Evolutionary conservation across 306 rosid species (phyloP).

Genomic region (Albizia julibrissin): DNA sequence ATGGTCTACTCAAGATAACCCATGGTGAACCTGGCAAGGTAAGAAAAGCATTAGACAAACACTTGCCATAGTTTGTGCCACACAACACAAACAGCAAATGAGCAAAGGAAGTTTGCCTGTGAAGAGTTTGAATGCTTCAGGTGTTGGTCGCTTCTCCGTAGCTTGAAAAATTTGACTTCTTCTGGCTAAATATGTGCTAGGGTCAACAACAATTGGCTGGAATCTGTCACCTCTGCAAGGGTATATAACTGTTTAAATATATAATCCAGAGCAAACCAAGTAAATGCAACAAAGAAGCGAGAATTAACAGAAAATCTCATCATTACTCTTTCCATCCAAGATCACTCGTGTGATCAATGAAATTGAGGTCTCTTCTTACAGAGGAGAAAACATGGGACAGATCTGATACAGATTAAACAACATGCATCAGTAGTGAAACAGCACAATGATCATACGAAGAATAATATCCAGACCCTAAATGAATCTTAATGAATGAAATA

Average conservation of each 20-base stretch:
- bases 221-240: conserved; percentile 67
- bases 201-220: conserved; percentile 88
- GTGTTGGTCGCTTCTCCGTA: conserved; percentile 77
- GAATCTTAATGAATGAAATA: conserved; percentile 24
- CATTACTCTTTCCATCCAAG: conserved; percentile 97
- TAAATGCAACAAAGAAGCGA: conserved; percentile 17
- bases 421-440: conserved; percentile 29
- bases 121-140: conserved; percentile 84
- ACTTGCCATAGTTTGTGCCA: conserved; percentile 7
- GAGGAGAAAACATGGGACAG: conserved; percentile 88
- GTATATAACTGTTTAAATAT: conserved; percentile 26
- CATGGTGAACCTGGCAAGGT: conserved; percentile 91
- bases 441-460: conserved; percentile 8
- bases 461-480: conserved; percentile 7
- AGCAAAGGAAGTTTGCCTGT: conserved; percentile 63
- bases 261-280: conserved; percentile 27
- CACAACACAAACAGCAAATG: conserved; percentile 28
- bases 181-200: conserved; percentile 77
- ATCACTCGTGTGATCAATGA: conserved; percentile 89
- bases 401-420: conserved; percentile 54
- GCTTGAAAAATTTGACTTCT: conserved; percentile 95
- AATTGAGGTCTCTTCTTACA: conserved; percentile 76
- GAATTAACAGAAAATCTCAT: conserved; percentile 37
- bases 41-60: conserved; percentile 33
- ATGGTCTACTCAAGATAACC: conserved; percentile 81